Percentiles rank a stretch among this genome's conserved stretches.
Evolutionary conservation across 208 protist genomes (phyloP).

Genomic region (Lotmaria passim): DNA sequence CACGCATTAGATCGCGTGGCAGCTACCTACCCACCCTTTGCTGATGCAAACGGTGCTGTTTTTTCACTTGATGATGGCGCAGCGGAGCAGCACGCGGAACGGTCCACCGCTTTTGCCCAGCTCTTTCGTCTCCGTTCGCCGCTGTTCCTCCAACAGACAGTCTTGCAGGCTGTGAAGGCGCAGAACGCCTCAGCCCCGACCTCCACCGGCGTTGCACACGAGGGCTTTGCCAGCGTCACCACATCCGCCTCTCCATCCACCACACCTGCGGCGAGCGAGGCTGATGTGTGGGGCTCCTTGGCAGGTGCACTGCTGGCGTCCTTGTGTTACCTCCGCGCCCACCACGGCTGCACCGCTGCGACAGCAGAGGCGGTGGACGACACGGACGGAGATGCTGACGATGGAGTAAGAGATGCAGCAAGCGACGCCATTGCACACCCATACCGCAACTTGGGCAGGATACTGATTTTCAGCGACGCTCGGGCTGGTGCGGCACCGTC

Average conservation of each 20-base stretch:
- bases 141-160: constrained; percentile 18
- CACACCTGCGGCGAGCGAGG: background rate
- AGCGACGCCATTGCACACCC: background rate
- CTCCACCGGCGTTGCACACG: background rate
- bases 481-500: constrained; percentile 19
- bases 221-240: background rate
- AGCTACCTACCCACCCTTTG: constrained; percentile 20
- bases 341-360: constrained; percentile 18
- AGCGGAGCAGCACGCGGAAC: background rate
- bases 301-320: constrained; percentile 67
- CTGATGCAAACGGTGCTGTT: constrained; percentile 14
- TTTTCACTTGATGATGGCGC: constrained; percentile 16
- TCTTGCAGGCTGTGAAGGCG: constrained; percentile 15
- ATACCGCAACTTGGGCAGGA: constrained; percentile 1
- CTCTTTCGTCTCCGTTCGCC: constrained; percentile 37
- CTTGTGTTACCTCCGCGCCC: constrained; percentile 56
- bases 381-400: constrained; percentile 3
- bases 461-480: constrained; percentile 75
- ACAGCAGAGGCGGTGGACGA: background rate
- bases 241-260: background rate
- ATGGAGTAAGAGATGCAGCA: background rate
- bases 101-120: constrained; percentile 32
- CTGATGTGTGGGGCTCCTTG: constrained; percentile 59
- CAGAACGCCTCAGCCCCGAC: constrained; percentile 7
- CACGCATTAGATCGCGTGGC: constrained; percentile 41